Evolutionary conservation across 352 stramenopile species (phyloP), one percentile per base, ranked within the genome.

Genomic region (Pythium scleroteichum): DNA sequence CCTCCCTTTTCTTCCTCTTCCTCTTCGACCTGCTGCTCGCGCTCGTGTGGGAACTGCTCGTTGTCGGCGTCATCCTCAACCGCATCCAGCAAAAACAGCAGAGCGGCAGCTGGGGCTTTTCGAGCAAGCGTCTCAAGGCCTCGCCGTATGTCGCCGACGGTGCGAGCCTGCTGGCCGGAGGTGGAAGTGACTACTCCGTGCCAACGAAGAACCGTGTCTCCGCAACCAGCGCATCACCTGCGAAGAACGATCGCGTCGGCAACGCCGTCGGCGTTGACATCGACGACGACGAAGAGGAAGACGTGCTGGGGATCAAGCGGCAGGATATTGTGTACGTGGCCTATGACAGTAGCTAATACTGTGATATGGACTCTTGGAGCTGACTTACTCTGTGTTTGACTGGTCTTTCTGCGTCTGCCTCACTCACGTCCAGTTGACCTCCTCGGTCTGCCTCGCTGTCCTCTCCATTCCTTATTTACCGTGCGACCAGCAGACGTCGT

Each of bases 1-100:
- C 74, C 35, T 85, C 77, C 22, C 69, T 91, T 23, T 87, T 88
- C 50, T 80, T 82, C 39, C 71, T 92, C 9, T 89, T 88, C 42
- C 68, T 87, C 24, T 87, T 88, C 35, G 76, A 92, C 27, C 51
- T 76, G 4, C 66, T 77, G 5, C 74, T 84, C 3, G 79, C 79
- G 24, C 29, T 85, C 3, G 62, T 75, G 42, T 92, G 79, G 79
- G 82, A 92, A 52, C 49, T 87, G 5, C 22, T 85, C 9, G 76
- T 87, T 19, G 75, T 91, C 3, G 77, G 75, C 1, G 53, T 88
- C 17, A 17, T 88, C 9, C 46, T 91, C 9, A 69, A 71, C 38
- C 76, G 79, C 23, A 71, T 87, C 32, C 70, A 88, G 49, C 72
- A 78, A 61, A 73, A 73, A 2, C 68, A 75, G 4, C 53, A 64